Evolutionary conservation across 2,329 filamentous ascomycete species (phyloP), one percentile per base, ranked within the genome.

Genomic region (Exophiala oligosperma): DNA sequence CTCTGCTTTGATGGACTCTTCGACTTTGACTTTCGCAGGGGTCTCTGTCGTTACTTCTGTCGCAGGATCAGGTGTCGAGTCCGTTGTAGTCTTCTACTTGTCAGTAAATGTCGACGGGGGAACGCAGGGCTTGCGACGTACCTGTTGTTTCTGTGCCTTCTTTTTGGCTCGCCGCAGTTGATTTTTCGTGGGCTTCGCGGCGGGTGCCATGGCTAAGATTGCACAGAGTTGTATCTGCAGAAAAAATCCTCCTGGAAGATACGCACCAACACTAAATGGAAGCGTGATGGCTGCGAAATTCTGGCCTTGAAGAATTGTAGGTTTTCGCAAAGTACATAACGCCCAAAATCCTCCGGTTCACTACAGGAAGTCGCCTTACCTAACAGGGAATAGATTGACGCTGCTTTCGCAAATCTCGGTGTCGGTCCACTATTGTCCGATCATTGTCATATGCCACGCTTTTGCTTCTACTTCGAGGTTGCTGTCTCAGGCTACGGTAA

Each of bases 141-240:
- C 77, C 66, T 84, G 76, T 69, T 86, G 86, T 78, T 95, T 95
- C 72, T 91, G 85, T 69, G 91, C 89, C 86, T 96, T 97, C 84
- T 94, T 96, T 81, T 93, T 92, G 49, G 91, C 90, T 73, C 93
- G 87, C 73, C 92, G 85, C 80, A 92, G 88, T 77, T 96, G 91
- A 76, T 97, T 97, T 81, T 97, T 97, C 73, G 89, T 92, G 79
- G 89, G 86, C 79, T 93, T 95, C 72, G 72, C 72, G 48, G 65
- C 68, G 29, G 65, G 57, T 9, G 69, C 61, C 60, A 65, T 65
- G 46, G 24, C 41, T 38, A 40, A 54, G 17, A 38, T 5, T 8
- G 4, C 40, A 17, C 21, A 14, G 3, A 40, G 26, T 28, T 28
- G 26, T 28, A 28, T 28, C 26, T 28, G 4, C 26, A 28, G 26